These are phyloP conservation scores for Coemansia sp. DNA, from an alignment of 192 early-diverging fungal species.

Conservation along the genomic window DNA sequence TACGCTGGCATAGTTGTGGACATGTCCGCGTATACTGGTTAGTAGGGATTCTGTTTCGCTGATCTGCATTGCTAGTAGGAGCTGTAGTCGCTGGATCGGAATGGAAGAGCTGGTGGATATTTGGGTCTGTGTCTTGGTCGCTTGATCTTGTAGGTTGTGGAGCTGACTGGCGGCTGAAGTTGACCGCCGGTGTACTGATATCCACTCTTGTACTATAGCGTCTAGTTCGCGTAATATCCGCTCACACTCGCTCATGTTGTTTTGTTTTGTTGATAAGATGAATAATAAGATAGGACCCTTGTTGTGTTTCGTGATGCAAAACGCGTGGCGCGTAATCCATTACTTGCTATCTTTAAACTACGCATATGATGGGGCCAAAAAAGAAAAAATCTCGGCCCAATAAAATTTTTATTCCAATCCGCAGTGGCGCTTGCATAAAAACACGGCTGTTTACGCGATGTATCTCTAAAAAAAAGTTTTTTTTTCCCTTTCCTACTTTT, in stretches of 20 bases:
- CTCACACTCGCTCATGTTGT: constrained; percentile 1
- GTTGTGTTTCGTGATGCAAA: too few species aligned
- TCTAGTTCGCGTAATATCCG: constrained; percentile 21
- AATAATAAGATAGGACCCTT: not conserved
- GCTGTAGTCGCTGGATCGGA: not conserved
- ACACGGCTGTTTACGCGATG: not conserved
- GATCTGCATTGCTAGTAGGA: constrained; percentile 5
- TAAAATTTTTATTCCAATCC: too few species aligned
- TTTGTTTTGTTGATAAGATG: not conserved
- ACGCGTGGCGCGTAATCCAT: too few species aligned
- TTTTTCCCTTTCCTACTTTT: not conserved
- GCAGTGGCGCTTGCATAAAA: not conserved
- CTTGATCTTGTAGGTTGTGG: constrained; percentile 14
- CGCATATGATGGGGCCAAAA: too few species aligned
- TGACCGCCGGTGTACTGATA: constrained; percentile 3
- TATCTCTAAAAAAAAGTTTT: not conserved
- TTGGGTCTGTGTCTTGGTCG: not conserved
- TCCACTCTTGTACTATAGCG: constrained; percentile 20
- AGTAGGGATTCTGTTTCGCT: not conserved
- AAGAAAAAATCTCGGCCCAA: too few species aligned
- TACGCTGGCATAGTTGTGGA: constrained; percentile 1
- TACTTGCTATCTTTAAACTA: too few species aligned
- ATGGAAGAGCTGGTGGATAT: not conserved
- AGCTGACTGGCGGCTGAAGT: constrained; percentile 10
- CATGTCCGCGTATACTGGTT: not conserved